These are phyloP conservation scores for Monascus ruber DNA, from an alignment of 2,329 filamentous ascomycete genomes.

Conservation along the genomic window DNA sequence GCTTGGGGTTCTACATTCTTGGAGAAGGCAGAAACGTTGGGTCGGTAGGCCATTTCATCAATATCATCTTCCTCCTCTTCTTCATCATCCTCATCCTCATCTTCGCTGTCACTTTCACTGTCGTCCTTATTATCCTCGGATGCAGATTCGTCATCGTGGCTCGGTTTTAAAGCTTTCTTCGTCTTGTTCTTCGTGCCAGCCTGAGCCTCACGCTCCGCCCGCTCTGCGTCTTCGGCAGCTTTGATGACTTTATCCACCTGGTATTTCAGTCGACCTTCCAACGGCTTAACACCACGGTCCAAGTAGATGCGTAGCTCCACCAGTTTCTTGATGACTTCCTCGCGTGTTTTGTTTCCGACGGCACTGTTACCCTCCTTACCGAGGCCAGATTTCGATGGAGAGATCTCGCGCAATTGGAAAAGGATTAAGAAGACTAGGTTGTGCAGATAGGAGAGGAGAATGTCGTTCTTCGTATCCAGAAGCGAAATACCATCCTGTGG, in stretches of 20 bases:
- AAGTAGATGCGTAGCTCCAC: constrained; percentile 84
- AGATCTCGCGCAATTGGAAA: constrained; percentile 58
- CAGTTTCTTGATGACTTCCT: constrained; percentile 72
- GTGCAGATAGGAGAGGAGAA: constrained; percentile 92
- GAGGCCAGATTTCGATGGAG: constrained; percentile 12
- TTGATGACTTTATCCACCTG: constrained; percentile 92
- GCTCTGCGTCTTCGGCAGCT: constrained; percentile 52
- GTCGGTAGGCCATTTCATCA: constrained; percentile 52
- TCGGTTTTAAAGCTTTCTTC: constrained; percentile 20
- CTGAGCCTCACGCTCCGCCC: constrained; percentile 15
- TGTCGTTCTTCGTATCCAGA: constrained; percentile 89
- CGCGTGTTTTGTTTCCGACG: constrained; percentile 39
- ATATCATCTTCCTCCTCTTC: constrained; percentile 37
- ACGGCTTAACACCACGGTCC: constrained; percentile 79
- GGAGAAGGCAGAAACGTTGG: constrained; percentile 42
- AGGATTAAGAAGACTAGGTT: constrained; percentile 83
- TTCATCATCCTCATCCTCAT: constrained; percentile 19
- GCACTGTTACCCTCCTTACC: constrained; percentile 24
- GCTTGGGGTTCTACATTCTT: constrained; percentile 29
- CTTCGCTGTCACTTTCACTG: constrained; percentile 13
- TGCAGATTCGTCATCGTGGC: constrained; percentile 13
- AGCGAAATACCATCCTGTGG: constrained; percentile 83
- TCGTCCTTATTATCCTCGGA: constrained; percentile 11
- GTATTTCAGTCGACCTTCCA: constrained; percentile 85
- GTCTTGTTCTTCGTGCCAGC: constrained; percentile 18